Percentiles rank a stretch among this genome's conserved stretches.
Conservation (phyloP, 2,329 filamentous ascomycete genomes). For the Ustulina deusta region DNA sequence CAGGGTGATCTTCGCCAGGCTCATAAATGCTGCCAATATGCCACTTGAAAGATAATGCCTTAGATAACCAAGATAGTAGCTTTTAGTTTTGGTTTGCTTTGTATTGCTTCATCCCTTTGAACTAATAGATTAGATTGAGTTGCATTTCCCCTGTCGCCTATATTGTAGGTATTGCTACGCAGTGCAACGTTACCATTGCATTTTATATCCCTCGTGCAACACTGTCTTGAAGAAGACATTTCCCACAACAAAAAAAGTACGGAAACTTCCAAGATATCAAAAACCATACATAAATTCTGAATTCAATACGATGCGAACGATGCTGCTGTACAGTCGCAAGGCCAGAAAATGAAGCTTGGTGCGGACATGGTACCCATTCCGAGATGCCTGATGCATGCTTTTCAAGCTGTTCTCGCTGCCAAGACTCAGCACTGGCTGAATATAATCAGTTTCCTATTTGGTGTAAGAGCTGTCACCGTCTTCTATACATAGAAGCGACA, state of each 20-base stretch:
- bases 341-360: not conserved
- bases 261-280: too few species aligned
- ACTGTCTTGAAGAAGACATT: not conserved
- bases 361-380: not conserved
- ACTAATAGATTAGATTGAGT: not conserved
- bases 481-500: not conserved
- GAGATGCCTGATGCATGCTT: not conserved
- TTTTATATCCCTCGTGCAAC: not conserved
- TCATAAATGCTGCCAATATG: not conserved
- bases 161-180: not conserved
- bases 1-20: too few species aligned
- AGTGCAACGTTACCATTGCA: not conserved
- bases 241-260: not conserved
- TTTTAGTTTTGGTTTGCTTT: too few species aligned
- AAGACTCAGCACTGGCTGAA: not conserved
- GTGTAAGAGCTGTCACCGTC: not conserved
- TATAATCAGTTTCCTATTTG: not conserved
- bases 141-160: not conserved
- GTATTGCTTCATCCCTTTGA: not conserved
- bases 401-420: not conserved
- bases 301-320: not conserved
- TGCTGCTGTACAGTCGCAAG: not conserved
- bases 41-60: not conserved
- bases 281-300: too few species aligned
- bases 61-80: too few species aligned